phyloP scores from a whole-genome alignment of 768 basidiomycete species.

The Mycena vulgaris region DNA sequence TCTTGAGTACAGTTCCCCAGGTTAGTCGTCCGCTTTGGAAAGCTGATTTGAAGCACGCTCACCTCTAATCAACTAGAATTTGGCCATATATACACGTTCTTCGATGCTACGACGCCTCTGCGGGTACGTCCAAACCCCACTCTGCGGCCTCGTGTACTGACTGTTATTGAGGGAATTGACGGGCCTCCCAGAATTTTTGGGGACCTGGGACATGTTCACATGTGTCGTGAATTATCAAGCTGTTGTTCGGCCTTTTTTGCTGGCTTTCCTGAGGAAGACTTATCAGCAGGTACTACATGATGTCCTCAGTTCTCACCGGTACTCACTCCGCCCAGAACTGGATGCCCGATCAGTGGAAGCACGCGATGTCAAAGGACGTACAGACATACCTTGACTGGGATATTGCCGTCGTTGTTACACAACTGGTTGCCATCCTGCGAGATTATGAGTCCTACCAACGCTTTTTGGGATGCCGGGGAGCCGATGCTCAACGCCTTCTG shows the following conservation, averaged over 20 bases:
- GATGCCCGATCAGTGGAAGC: too few relatives aligned
- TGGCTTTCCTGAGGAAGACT: too few relatives aligned
- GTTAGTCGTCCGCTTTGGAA: neutral
- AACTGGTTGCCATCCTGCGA: neutral
- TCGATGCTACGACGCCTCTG: too few relatives aligned
- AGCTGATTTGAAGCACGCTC: neutral
- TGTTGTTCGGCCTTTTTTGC: too few relatives aligned
- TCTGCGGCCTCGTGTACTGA: neutral
- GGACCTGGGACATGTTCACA: too few relatives aligned
- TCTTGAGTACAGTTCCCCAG: constrained; percentile 1
- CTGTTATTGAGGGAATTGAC: neutral
- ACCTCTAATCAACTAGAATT: neutral
- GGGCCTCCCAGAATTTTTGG: too few relatives aligned
- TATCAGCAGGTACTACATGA: too few relatives aligned
- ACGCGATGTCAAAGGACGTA: neutral
- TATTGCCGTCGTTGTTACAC: neutral
- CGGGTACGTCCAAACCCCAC: neutral
- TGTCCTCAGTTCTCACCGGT: too few relatives aligned
- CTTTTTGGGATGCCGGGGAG: neutral
- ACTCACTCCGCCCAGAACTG: too few relatives aligned
- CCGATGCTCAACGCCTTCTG: neutral
- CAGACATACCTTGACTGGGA: neutral
- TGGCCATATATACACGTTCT: constrained; percentile 1
- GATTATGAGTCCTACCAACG: neutral
- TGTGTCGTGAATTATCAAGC: too few relatives aligned